phyloP scores from a whole-genome alignment of 2,329 filamentous ascomycete genomes.

The Sphaerulina musiva region DNA sequence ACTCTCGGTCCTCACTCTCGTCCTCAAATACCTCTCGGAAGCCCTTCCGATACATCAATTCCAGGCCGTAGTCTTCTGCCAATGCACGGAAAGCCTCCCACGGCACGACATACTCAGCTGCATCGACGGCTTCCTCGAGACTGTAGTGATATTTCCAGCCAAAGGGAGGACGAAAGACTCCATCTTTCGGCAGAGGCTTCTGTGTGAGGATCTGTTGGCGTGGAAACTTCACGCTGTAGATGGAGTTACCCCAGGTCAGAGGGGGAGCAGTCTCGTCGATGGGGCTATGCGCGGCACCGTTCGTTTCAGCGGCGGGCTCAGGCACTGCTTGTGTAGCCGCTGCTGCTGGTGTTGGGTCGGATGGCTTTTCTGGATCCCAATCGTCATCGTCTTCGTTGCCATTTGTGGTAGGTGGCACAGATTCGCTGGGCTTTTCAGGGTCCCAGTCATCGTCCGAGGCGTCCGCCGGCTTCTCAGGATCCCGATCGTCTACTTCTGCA shows the following conservation, averaged over 20 bases:
- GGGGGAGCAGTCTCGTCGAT: constrained; percentile 20
- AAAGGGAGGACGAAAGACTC: constrained; percentile 86
- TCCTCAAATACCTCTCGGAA: constrained; percentile 89
- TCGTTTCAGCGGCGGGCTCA: constrained; percentile 11
- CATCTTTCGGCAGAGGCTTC: constrained; percentile 58
- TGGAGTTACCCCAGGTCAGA: constrained; percentile 85
- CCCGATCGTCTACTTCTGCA: constrained; percentile 31
- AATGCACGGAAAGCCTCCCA: constrained; percentile 96
- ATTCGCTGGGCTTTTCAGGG: constrained; percentile 42
- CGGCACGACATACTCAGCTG: constrained; percentile 94
- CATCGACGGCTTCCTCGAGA: constrained; percentile 90
- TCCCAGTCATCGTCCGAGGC: constrained; percentile 34
- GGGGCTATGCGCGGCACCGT: constrained; percentile 4
- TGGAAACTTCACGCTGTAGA: constrained; percentile 86
- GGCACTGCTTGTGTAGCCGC: constrained; percentile 24
- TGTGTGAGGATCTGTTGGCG: constrained; percentile 45
- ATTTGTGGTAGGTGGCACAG: constrained; percentile 27
- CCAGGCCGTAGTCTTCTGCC: constrained; percentile 93
- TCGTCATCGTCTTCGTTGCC: constrained; percentile 29
- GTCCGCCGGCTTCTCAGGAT: constrained; percentile 42
- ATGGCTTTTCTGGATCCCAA: constrained; percentile 40
- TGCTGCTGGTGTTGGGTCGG: constrained; percentile 36
- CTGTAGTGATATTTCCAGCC: constrained; percentile 99
- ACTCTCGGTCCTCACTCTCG: constrained; percentile 74
- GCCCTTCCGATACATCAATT: constrained; percentile 85